A percentile compares a stretch with the other conserved stretches of the same genome.
These are phyloP conservation scores for Raffaelea albimanens DNA, from an alignment of 2,329 filamentous ascomycete genomes.

Conservation along the genomic window DNA sequence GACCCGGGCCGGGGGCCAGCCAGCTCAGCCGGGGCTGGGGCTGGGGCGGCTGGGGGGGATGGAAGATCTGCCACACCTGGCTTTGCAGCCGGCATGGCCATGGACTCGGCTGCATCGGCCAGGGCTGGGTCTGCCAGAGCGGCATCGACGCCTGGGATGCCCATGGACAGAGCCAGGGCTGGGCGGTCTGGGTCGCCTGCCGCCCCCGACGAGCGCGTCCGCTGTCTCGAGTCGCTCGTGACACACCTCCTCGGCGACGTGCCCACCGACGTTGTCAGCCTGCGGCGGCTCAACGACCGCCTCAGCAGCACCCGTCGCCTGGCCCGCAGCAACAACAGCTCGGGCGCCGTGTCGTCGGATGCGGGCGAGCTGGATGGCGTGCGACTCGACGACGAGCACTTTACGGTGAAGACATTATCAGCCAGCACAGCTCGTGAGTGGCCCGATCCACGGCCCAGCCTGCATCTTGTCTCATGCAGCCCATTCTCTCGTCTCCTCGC, in stretches of 20 bases:
- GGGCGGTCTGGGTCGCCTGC: too few relatives aligned
- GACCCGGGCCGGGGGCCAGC: too few relatives aligned
- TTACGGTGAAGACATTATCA: conserved; percentile 17
- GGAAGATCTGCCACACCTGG: too few relatives aligned
- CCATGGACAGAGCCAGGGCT: too few relatives aligned
- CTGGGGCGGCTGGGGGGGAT: too few relatives aligned
- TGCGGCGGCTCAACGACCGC: conserved; percentile 14
- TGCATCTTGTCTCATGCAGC: too few relatives aligned
- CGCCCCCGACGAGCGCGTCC: conserved; percentile 1
- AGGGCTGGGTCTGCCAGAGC: too few relatives aligned
- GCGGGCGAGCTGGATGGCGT: conserved; percentile 15
- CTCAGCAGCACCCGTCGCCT: conserved; percentile 3
- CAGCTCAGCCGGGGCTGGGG: too few relatives aligned
- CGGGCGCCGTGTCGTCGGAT: conserved; percentile 6
- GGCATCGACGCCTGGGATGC: too few relatives aligned
- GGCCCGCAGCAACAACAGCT: not conserved
- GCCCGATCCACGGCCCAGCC: not conserved
- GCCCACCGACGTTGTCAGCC: conserved; percentile 12
- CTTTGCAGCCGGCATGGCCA: too few relatives aligned
- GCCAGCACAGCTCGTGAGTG: conserved; percentile 31
- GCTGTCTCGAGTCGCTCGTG: conserved; percentile 10
- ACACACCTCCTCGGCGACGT: conserved; percentile 11
- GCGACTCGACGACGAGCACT: conserved; percentile 21
- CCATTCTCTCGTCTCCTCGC: not conserved
- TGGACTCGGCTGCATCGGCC: not conserved